Evolutionary conservation across 305 asterid species (phyloP), one percentile per base, ranked within the genome.

Genomic region (Solanum hybrid): DNA sequence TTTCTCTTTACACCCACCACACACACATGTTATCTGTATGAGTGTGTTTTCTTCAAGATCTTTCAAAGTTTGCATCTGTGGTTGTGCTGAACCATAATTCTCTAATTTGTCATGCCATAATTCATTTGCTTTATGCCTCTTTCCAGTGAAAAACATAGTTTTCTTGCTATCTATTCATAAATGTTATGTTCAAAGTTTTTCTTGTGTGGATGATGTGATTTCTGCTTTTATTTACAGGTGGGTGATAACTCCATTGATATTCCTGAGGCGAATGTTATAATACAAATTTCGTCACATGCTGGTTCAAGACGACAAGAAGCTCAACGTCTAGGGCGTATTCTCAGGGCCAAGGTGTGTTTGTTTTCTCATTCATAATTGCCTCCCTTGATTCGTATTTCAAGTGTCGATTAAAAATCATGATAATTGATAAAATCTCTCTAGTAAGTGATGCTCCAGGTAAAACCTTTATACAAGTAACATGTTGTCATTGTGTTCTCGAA

Each of bases 291-390:
- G n/a, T 96, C 99, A 36, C 99, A 97, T 92, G 99, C 99, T 93
- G 99, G 99, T 94, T 97, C 99, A 86, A 96, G 99, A 94, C 97
- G 99, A 90, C 99, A 97, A 92, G 99, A 97, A 93, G 99, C 99
- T 90, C 99, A 97, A 90, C 98, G 99, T 73, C 99, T 97, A 91
- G 99, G 99, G 80, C 99, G 99, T 96, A 97, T 97, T 96, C 99
- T 97, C 89, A 97, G 99, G 98, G 99, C 99, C 39, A 97, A 97
- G 98, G 99, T 95, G 33, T 51, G 79, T 37, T 32, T 84, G 39
- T 81, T 68, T 78, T 65, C 90, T 39, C 32, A 26, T 87, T 45
- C 51, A 51, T 31, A 29, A 84, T 84, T 84, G 76, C 88, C 75
- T 84, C 75, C 29, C 20, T 45, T 45, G 88, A 45, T 81, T 39